Evolutionary conservation across 192 early-diverging fungal genomes (phyloP).

Genomic region (Coemansia sp.): DNA sequence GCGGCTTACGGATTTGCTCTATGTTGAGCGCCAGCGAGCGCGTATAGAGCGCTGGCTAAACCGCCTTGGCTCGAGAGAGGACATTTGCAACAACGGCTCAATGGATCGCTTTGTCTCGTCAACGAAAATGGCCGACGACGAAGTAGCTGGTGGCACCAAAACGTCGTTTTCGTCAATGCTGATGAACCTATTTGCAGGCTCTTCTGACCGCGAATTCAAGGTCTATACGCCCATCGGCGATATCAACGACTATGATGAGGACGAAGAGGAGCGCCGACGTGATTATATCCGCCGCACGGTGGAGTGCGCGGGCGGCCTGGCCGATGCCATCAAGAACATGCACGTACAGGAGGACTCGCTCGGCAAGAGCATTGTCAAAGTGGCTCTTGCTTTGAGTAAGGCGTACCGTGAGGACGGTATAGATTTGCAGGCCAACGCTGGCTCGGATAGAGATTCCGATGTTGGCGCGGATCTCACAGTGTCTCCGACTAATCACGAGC

Average conservation of each 20-base stretch:
- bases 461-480: background rate
- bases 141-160: slow-evolving; percentile 20
- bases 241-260: slow-evolving; percentile 49
- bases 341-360: slow-evolving; percentile 38
- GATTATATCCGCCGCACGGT: slow-evolving; percentile 38
- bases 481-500: slow-evolving; percentile 17
- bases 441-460: background rate
- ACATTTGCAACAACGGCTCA: slow-evolving; percentile 32
- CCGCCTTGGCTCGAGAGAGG: slow-evolving; percentile 39
- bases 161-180: slow-evolving; percentile 41
- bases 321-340: slow-evolving; percentile 21
- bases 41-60: slow-evolving; percentile 53
- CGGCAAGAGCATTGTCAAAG: slow-evolving; percentile 37
- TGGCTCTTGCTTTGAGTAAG: slow-evolving; percentile 24
- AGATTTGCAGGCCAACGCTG: background rate
- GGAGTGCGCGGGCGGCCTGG: slow-evolving; percentile 29
- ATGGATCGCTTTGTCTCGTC: slow-evolving; percentile 41
- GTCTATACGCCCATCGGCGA: slow-evolving; percentile 42
- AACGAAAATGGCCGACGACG: slow-evolving; percentile 23
- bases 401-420: slow-evolving; percentile 22
- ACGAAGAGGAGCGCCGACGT: slow-evolving; percentile 46
- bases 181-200: slow-evolving; percentile 35
- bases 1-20: slow-evolving; percentile 13
- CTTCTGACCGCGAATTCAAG: slow-evolving; percentile 27
- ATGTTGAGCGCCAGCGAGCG: slow-evolving; percentile 37